Evolutionary conservation across 306 rosid species (phyloP), one percentile per base, ranked within the genome.

Genomic region (Malus orientalis): DNA sequence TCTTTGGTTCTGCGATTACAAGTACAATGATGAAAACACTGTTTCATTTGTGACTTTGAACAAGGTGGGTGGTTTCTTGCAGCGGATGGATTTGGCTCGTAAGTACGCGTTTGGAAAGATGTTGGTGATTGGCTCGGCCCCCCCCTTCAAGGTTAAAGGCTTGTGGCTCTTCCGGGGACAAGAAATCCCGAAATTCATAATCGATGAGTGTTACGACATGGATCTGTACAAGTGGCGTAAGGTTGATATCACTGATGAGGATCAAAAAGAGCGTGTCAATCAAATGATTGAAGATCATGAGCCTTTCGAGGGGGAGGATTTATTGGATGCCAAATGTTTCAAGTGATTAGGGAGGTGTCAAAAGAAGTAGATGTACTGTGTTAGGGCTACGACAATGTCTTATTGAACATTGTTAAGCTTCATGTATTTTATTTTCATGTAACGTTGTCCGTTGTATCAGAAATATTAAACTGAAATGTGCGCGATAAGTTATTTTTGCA

Each of bases 151-250:
- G 84, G 96, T 90, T 86, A 90, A 92, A 81, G 96, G 96, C 14
- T 80, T 92, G 74, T 92, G 96, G 97, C 93, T 92, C 74, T 88
- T 92, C 89, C 90, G 96, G 27, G 96, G 97, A 40, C 89, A 80
- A 71, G 93, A 87, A 73, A 70, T 92, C 70, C 96, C 97, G 0
- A 57, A 90, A 76, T 92, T 88, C 84, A 89, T 92, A 29, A 49
- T 88, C 0, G 85, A 90, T 12, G 96, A 92, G 80, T 90, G 97
- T 83, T 92, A 90, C 60, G 97, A 88, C 73, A 92, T 92, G 96
- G 96, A 92, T 75, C 96, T 90, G 12, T 90, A 88, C 3, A 88
- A 90, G 18, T 92, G 97, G 96, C 66, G 19, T 19, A 92, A 92
- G 89, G 97, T 92, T 33, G 92, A 88, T 76, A 75, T 86, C 67